Percentiles rank a stretch among this genome's conserved stretches.
phyloP scores from a whole-genome alignment of 305 asterid genomes.

The Fraxinus greggii region DNA sequence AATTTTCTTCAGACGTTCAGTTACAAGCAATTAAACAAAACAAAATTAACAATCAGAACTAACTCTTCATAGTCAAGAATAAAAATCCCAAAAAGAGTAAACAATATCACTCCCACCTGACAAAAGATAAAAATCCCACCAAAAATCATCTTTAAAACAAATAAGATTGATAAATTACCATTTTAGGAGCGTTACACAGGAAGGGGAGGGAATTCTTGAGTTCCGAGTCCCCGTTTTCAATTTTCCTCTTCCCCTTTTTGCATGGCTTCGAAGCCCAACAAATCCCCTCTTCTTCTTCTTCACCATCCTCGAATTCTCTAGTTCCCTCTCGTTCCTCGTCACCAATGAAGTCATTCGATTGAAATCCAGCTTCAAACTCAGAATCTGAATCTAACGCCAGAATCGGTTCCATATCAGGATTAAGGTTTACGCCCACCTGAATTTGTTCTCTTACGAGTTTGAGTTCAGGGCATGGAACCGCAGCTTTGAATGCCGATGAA shows the following conservation, averaged over 20 bases:
- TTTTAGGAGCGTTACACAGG: constrained; percentile 52
- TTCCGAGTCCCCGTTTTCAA: constrained; percentile 44
- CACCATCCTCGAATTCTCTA: constrained; percentile 3
- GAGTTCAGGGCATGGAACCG: constrained; percentile 18
- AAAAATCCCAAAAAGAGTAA: background rate
- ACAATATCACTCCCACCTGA: background rate
- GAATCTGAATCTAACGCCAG: background rate
- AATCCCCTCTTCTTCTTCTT: constrained; percentile 22
- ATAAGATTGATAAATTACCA: constrained; percentile 34
- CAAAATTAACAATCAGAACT: background rate
- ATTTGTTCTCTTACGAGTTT: constrained; percentile 25
- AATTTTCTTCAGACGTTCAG: background rate
- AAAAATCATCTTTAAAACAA: background rate
- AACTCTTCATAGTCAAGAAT: background rate
- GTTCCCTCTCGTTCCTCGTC: constrained; percentile 7
- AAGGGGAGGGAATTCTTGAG: constrained; percentile 49
- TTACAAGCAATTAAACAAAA: background rate
- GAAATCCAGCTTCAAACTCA: background rate
- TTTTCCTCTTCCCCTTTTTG: constrained; percentile 33
- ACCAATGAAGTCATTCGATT: constrained; percentile 1
- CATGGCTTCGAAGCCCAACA: constrained; percentile 26
- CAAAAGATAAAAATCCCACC: background rate
- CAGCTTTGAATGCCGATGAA: constrained; percentile 24
- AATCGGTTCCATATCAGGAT: background rate
- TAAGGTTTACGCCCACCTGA: constrained; percentile 10